phyloP scores from a whole-genome alignment of 176 grass and related monocot genomes.

The Paspalum vaginatum region DNA sequence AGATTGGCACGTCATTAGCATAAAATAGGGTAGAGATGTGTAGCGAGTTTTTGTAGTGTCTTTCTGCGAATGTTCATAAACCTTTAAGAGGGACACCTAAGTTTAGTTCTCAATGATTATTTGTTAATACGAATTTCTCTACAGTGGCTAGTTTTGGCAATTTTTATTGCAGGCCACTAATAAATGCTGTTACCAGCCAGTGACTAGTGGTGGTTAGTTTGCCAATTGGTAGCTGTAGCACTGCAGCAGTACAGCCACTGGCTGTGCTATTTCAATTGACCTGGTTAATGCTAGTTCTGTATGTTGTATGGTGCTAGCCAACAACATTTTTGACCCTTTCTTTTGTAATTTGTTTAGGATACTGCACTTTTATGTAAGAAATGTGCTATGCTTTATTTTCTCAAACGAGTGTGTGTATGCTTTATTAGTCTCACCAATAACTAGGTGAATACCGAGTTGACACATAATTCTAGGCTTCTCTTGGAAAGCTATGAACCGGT shows the following conservation, averaged over 20 bases:
- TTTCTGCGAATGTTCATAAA: background rate
- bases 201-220: background rate
- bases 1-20: no score
- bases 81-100: no score
- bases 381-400: background rate
- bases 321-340: background rate
- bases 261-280: background rate
- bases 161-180: background rate
- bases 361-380: slow-evolving; percentile 17
- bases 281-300: background rate
- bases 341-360: background rate
- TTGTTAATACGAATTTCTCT: background rate
- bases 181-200: background rate
- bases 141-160: background rate
- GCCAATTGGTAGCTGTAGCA: background rate
- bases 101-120: background rate
- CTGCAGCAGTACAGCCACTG: background rate
- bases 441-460: background rate
- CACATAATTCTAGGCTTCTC: background rate
- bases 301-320: no score
- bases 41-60: background rate
- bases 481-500: background rate
- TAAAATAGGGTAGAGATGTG: background rate
- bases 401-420: background rate
- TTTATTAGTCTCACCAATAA: background rate